These are phyloP conservation scores for Cucurbitaria berberidis DNA, from an alignment of 2,329 filamentous ascomycete genomes.

Conservation along the genomic window DNA sequence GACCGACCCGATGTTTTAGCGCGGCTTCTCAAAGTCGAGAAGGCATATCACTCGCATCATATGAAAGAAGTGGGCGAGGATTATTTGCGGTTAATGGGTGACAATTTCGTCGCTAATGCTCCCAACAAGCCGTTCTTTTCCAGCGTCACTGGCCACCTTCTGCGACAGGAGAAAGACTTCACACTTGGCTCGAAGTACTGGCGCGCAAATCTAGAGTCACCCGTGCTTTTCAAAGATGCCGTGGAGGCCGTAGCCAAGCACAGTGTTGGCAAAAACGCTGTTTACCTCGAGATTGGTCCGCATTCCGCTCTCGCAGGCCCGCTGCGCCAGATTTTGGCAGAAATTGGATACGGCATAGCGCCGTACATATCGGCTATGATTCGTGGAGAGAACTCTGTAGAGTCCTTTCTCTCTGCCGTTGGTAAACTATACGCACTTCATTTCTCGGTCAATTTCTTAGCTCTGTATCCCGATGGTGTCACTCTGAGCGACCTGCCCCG, in stretches of 20 bases:
- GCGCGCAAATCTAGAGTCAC: constrained; percentile 16
- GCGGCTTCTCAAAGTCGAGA: constrained; percentile 24
- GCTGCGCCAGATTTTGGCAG: constrained; percentile 8
- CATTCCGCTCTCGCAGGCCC: constrained; percentile 20
- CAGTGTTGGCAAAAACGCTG: not conserved
- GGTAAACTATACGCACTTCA: not conserved
- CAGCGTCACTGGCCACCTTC: constrained; percentile 9
- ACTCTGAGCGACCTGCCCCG: constrained; percentile 8
- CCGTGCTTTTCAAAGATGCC: constrained; percentile 15
- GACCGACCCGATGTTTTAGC: constrained; percentile 33
- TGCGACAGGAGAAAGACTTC: not conserved
- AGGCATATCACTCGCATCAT: constrained; percentile 40
- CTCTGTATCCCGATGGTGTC: not conserved
- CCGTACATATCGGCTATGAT: not conserved
- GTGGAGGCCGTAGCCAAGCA: constrained; percentile 1
- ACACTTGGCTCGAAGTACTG: constrained; percentile 19
- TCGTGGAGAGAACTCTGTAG: not conserved
- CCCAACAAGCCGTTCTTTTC: constrained; percentile 13
- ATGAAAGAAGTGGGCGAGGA: constrained; percentile 21
- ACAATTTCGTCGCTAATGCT: not conserved
- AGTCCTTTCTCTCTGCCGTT: not conserved
- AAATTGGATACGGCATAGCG: not conserved
- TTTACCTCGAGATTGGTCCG: constrained; percentile 23
- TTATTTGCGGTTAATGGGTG: constrained; percentile 7
- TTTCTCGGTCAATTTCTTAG: not conserved